Base-by-base conservation (phyloP, 1,139 yeast species). In the Yamadazyma diospyri region DNA sequence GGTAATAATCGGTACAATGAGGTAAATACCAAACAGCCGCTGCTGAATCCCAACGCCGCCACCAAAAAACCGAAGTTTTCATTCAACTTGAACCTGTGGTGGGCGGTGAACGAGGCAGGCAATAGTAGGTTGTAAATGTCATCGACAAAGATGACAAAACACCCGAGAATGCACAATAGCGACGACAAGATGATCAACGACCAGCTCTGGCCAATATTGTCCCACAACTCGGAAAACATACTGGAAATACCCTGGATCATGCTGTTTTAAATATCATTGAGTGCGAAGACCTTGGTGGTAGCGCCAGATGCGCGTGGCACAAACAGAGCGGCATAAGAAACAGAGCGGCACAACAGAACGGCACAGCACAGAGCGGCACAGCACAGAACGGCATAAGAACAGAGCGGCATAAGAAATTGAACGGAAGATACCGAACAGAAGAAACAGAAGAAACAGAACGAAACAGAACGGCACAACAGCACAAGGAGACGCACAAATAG, bases 21-120 rank as follows among this genome's bases (percentile, higher is more conserved):
- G 0, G 96, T 87, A 50, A 88, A 77, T 6, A 85, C 42, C 53
- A 83, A 66, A 26, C 87, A 79, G 1, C 97, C 97, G 1, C 92
- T 69, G 42, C 92, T 80, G 33, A 88, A 61, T 1, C 87, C 72
- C 30, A 86, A 64, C 5, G 87, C 76, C 7, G 76, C 76, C 22
- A 81, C 75, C 42, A 85, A 61, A 47, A 85, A 82, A 5, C 56
- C 50, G 39, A 76, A 76, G 50, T 80, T 81, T 37, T 77, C 73
- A 38, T 75, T 69, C 31, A 85, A 68, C 29, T 71, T 62, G 50
- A 83, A 78, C 23, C 75, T 64, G 50, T 61, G 57, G 39, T 46
- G 51, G n/a, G 45, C 45, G 11, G 76, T 74, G 34, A 69, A 42
- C 39, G 59, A 41, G 32, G 41, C 47, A 2, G 81, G 81, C 14